A percentile compares a stretch with the other conserved stretches of the same genome.
These are phyloP conservation scores for Fusarium praegraminearum DNA, from an alignment of 2,329 filamentous ascomycete species.

Conservation along the genomic window DNA sequence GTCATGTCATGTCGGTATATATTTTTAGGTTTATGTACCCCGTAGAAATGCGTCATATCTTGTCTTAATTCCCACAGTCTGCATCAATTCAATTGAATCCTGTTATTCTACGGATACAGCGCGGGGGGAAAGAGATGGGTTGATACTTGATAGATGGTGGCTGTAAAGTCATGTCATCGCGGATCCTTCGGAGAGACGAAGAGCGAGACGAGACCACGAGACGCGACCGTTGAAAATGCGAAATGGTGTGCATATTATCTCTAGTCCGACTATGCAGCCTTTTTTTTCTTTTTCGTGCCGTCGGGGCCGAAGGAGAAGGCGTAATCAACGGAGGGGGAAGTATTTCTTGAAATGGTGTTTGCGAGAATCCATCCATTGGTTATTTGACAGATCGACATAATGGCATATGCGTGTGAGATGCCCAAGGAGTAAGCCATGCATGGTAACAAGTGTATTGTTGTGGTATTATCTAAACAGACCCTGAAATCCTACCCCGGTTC, in stretches of 20 bases:
- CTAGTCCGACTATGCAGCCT: neutral
- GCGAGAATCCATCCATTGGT: constrained; percentile 37
- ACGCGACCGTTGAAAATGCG: neutral
- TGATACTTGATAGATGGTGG: constrained; percentile 6
- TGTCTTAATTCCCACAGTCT: neutral
- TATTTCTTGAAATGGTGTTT: constrained; percentile 21
- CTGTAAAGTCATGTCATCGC: constrained; percentile 23
- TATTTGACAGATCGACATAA: constrained; percentile 20
- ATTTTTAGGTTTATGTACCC: constrained; percentile 20
- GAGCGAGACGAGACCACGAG: neutral
- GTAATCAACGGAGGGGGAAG: constrained; percentile 2
- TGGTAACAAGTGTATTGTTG: neutral
- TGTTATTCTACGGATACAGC: neutral
- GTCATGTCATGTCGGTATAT: neutral
- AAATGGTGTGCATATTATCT: constrained; percentile 20
- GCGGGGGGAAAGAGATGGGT: neutral
- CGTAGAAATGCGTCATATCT: neutral
- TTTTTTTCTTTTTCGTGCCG: constrained; percentile 1
- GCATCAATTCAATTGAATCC: neutral
- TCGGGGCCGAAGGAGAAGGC: constrained; percentile 20
- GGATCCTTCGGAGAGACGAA: constrained; percentile 21
- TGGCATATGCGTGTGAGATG: constrained; percentile 18
- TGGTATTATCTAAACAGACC: constrained; percentile 10
- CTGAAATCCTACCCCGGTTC: neutral
- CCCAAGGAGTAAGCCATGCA: constrained; percentile 24